Conservation (phyloP, 2,329 filamentous ascomycete genomes). For the Colletotrichum tamarilloi region DNA sequence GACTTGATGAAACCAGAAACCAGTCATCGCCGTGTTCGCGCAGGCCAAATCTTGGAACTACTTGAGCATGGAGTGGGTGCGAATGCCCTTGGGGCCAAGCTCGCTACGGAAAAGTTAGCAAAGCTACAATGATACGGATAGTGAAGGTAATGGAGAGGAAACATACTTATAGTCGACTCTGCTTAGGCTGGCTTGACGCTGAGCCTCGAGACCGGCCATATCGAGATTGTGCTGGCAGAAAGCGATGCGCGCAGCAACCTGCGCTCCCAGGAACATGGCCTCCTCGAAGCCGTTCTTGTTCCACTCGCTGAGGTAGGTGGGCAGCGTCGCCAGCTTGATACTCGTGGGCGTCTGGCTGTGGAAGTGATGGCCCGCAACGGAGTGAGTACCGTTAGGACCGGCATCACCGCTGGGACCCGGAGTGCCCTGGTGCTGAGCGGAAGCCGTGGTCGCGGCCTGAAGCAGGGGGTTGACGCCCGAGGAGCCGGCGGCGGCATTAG, state of each 20-base stretch:
- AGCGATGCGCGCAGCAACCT: conserved; percentile 78
- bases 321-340: conserved; percentile 81
- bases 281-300: conserved; percentile 85
- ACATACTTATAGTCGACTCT: conserved; percentile 72
- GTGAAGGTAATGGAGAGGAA: background rate
- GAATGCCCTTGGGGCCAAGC: conserved; percentile 64
- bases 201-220: conserved; percentile 60
- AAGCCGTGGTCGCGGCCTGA: conserved; percentile 86
- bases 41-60: conserved; percentile 40
- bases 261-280: conserved; percentile 85
- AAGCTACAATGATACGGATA: background rate
- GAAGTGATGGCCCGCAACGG: conserved; percentile 58
- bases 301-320: conserved; percentile 92
- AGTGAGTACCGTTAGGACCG: conserved; percentile 42
- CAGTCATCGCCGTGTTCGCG: background rate
- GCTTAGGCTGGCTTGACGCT: conserved; percentile 66
- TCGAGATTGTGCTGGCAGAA: conserved; percentile 71
- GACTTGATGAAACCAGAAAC: background rate
- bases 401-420: conserved; percentile 54
- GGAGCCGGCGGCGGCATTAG: conserved; percentile 46
- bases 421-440: conserved; percentile 47
- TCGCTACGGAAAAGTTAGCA: conserved; percentile 52
- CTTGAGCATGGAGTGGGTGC: conserved; percentile 64
- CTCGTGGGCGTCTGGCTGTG: conserved; percentile 81
- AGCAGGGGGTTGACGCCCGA: conserved; percentile 87